Base-by-base conservation (phyloP, 768 basidiomycete genomes). In the Podaxis sp. region DNA sequence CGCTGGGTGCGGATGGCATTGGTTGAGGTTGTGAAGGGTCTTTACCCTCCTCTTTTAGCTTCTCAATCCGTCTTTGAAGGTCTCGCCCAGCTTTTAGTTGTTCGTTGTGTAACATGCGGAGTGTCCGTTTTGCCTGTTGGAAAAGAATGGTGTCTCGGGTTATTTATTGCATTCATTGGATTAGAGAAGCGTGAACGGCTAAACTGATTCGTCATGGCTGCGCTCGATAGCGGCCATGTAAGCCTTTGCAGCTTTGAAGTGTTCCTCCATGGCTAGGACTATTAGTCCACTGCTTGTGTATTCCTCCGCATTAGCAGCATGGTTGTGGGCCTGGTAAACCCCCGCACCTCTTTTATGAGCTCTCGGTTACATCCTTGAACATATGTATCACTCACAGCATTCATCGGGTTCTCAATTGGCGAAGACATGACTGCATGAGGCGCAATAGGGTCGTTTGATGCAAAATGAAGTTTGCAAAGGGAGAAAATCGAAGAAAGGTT, bases 251-350 rank as follows among this genome's bases (percentile, higher is more conserved):
- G 93, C 90, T 69, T 87, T 89, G 64, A 78, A 72, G 67, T 93
- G 89, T 66, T 93, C 89, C 64, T 90, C 87, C 26, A 85, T 81
- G 11, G 92, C 89, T 39, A 85, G 84, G 22, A 92, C 83, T 57
- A 92, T 81, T 5, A 91, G 77, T 12, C 92, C 92, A 63, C 84
- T 82, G 12, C 79, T 80, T 51, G 82, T 70, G 68, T 83, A 85
- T 63, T 93, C 90, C 56, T 93, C 91, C 39, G 91, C 92, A 68
- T 89, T 89, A 15, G 87, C 87, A 58, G 89, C 89, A 74, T 93
- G 90, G 68, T 89, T 86, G 72, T 94, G 90, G 22, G 92, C 92
- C 91, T 93, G 28, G 42, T 60, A 60, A 59, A 48, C n/a, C 26
- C 19, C 44, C 19, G 9, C 22, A 64, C 42, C 51, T 59, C 39